Evolutionary conservation across 2,329 filamentous ascomycete genomes (phyloP).

Genomic region (Grosmannia serpens): DNA sequence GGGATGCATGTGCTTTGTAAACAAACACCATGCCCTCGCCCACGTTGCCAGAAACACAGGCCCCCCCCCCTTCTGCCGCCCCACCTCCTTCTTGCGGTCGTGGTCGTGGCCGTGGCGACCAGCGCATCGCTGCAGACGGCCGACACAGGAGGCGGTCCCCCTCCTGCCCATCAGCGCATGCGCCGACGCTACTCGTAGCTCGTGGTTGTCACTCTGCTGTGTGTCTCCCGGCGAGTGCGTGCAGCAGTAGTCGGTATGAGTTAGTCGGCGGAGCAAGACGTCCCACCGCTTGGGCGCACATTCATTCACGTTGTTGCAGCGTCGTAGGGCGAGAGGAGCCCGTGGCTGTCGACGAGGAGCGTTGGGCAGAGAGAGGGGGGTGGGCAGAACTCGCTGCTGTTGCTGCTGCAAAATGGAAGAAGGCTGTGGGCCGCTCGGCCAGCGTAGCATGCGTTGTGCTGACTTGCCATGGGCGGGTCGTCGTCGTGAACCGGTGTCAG

Average conservation of each 20-base stretch:
- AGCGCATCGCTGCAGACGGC: neutral
- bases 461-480: neutral
- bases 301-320: no score
- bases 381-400: no score
- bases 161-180: no score
- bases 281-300: neutral
- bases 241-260: neutral
- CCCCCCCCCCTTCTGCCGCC: no score
- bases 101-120: neutral
- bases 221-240: neutral
- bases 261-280: neutral
- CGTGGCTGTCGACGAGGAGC: neutral
- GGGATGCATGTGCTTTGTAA: neutral
- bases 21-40: neutral
- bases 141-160: neutral
- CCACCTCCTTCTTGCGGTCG: no score
- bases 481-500: neutral
- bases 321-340: neutral
- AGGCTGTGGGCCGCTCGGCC: neutral
- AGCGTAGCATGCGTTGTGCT: neutral
- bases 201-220: neutral
- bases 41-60: neutral
- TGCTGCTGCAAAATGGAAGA: neutral
- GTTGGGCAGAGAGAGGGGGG: neutral
- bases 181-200: neutral